Percentiles rank a stretch among this genome's conserved stretches.
Conservation (phyloP, 2,329 filamentous ascomycete species). For the Arthrobotrys musiformis region DNA sequence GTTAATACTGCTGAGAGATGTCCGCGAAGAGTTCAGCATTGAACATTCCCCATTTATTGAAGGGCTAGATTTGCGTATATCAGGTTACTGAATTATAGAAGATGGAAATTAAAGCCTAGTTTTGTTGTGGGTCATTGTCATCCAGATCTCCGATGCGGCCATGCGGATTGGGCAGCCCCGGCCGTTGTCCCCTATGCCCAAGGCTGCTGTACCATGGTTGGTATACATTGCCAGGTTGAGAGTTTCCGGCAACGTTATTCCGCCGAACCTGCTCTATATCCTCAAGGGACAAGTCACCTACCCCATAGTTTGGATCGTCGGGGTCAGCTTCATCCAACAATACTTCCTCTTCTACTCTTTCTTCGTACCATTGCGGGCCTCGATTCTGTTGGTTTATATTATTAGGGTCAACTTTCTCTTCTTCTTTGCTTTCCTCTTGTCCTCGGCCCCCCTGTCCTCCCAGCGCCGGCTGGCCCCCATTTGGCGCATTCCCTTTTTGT, state of each 20-base stretch:
- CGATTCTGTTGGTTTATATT: not conserved
- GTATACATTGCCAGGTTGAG: too few relatives aligned
- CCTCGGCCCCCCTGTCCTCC: not conserved
- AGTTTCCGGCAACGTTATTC: not conserved
- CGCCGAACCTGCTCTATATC: not conserved
- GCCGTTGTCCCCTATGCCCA: not conserved
- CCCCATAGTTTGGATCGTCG: not conserved
- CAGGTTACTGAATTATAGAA: too few relatives aligned
- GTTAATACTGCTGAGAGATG: too few relatives aligned
- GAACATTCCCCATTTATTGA: too few relatives aligned
- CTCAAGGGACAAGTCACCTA: not conserved
- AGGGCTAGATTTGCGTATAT: too few relatives aligned
- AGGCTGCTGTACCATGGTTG: not conserved
- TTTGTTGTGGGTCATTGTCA: too few relatives aligned
- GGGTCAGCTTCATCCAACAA: not conserved
- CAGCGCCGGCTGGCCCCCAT: not conserved
- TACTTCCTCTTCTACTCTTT: not conserved
- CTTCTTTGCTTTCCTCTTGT: not conserved
- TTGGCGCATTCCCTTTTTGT: not conserved
- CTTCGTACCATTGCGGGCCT: not conserved
- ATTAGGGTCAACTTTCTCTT: not conserved
- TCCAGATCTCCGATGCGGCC: too few relatives aligned
- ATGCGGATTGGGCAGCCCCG: not conserved
- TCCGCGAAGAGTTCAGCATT: too few relatives aligned
- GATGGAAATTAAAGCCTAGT: too few relatives aligned